Evolutionary conservation across 1,284 basidiomycete species (phyloP).

Genomic region (Tylopilus sp.): DNA sequence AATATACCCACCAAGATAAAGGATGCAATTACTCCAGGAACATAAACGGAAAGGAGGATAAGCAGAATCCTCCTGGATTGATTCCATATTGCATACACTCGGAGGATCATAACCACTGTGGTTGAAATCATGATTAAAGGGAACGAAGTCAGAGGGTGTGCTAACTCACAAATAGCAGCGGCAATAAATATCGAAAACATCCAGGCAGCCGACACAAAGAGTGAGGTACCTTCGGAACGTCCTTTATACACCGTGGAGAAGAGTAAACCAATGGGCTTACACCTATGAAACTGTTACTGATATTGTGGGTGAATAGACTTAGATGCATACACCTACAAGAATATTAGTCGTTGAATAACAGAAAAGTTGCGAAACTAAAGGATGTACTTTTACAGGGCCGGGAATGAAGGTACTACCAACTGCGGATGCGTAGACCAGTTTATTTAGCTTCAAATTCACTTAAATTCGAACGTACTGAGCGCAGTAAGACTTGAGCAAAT

Average conservation of each 20-base stretch:
- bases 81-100: constrained; percentile 17
- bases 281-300: background rate
- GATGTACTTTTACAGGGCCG: background rate
- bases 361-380: background rate
- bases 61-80: constrained; percentile 10
- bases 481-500: background rate
- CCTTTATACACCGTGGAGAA: background rate
- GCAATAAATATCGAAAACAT: background rate
- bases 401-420: background rate
- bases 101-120: constrained; percentile 18
- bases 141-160: too few relatives aligned
- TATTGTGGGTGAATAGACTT: too few relatives aligned
- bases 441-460: background rate
- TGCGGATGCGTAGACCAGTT: background rate
- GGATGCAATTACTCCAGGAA: background rate
- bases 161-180: constrained; percentile 10
- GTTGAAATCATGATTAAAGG: background rate
- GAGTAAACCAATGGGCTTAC: background rate
- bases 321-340: constrained; percentile 5
- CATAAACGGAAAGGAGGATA: background rate
- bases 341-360: background rate
- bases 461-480: background rate
- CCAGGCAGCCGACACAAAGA: background rate
- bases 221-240: constrained; percentile 2
- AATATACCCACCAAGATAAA: background rate